Evolutionary conservation across 1,284 basidiomycete genomes (phyloP), one percentile per base, ranked within the genome.

Genomic region (Fistulinella cinereoalba): DNA sequence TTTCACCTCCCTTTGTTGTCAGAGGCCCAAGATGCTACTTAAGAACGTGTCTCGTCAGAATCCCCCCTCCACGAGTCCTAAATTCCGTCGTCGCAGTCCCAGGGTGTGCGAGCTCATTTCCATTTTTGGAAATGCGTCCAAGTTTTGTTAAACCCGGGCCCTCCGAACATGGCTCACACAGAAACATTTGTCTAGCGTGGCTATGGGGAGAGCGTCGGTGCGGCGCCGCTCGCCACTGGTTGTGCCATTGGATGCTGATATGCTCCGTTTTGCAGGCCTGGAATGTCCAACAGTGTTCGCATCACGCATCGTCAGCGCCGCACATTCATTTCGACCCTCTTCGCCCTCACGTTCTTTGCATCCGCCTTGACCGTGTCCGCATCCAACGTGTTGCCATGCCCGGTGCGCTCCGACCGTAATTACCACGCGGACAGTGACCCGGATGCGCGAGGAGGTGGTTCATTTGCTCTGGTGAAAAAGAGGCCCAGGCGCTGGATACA

Each of bases 401-500:
- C 88, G 9, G 85, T 79, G 11, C 75, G 77, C 44, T 68, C 72
- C 36, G 69, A 76, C 55, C 77, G 75, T 58, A 68, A 58, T 39
- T 75, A 82, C 21, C 81, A 76, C 54, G 73, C 81, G 47, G 73
- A 73, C 11, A 53, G 56, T 29, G 66, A 67, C 44, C 58, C 62
- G 58, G 48, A 56, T 52, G 36, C 55, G 45, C 48, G 51, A 40
- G 61, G 57, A 28, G 60, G 49, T 22, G 60, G 57, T 47, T 60
- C 61, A 23, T 63, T 75, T 24, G 72, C 71, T 12, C 72, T 84
- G 3, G 65, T 74, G n/a, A 75, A 78, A 53, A 86, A 79, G 68
- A 72, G 77, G 46, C 81, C 84, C n/a, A 75, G 79, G 58, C 74
- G 84, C 53, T 91, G 87, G 87, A 90, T 91, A 62, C 83, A 88